Evolutionary conservation across 768 basidiomycete species (phyloP).

Genomic region (Amanita exitialis): DNA sequence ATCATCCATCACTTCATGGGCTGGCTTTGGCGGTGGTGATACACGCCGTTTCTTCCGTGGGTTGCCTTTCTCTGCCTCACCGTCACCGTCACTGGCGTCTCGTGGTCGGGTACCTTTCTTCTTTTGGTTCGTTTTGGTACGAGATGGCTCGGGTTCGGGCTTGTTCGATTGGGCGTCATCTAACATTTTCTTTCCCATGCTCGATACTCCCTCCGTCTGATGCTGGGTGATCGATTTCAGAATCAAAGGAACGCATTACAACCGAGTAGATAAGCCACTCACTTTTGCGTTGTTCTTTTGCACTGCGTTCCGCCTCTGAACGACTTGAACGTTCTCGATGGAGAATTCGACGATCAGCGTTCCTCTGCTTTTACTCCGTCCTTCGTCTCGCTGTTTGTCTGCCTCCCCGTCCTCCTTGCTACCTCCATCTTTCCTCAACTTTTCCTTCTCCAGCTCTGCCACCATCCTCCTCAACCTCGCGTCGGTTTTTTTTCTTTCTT

Average conservation of each 20-base stretch:
- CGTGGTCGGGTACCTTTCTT: background rate
- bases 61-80: background rate
- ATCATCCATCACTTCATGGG: no score
- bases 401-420: conserved; percentile 47
- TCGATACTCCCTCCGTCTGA: background rate
- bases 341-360: conserved; percentile 89
- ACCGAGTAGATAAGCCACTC: no score
- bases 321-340: conserved; percentile 89
- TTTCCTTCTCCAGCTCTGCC: conserved; percentile 37
- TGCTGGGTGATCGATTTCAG: background rate
- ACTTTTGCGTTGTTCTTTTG: conserved; percentile 29
- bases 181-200: background rate
- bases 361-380: conserved; percentile 30
- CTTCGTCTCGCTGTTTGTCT: conserved; percentile 24
- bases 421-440: conserved; percentile 39
- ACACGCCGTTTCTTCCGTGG: background rate
- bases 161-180: background rate
- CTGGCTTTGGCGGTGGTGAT: no score
- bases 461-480: conserved; percentile 44
- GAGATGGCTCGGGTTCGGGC: background rate
- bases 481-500: conserved; percentile 46
- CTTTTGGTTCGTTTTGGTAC: background rate
- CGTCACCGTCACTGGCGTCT: background rate
- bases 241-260: background rate
- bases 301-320: conserved; percentile 58